These are phyloP conservation scores for Tulasnella sp. DNA, from an alignment of 768 basidiomycete genomes.

Conservation along the genomic window DNA sequence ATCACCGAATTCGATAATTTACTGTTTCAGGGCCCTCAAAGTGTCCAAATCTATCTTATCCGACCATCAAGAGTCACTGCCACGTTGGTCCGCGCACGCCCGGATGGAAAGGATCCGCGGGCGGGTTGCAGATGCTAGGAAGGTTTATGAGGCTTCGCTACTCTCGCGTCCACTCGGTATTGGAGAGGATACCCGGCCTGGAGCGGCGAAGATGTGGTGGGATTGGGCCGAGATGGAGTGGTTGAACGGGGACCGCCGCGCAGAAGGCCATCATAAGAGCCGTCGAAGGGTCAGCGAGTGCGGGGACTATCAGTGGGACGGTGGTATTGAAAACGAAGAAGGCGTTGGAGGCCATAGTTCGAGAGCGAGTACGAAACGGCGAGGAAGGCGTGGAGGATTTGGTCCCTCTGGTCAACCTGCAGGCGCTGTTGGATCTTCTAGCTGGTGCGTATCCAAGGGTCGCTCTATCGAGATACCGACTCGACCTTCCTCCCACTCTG, in stretches of 20 bases:
- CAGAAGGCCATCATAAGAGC: constrained; percentile 43
- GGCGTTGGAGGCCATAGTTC: too few species aligned
- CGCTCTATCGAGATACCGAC: not conserved
- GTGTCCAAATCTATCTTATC: constrained; percentile 55
- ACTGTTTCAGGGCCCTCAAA: constrained; percentile 46
- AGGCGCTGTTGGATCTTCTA: not conserved
- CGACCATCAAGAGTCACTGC: constrained; percentile 40
- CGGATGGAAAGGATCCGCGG: too few species aligned
- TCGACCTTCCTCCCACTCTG: not conserved
- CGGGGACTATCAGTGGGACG: too few species aligned
- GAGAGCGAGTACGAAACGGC: too few species aligned
- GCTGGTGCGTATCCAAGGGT: not conserved
- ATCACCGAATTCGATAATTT: constrained; percentile 1
- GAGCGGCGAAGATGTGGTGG: too few species aligned
- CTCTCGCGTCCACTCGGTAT: too few species aligned
- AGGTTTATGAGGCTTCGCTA: constrained; percentile 43
- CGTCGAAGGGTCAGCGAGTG: too few species aligned
- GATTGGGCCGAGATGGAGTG: constrained; percentile 81
- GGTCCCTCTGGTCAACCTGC: not conserved
- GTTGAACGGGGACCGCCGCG: constrained; percentile 42
- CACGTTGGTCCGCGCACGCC: constrained; percentile 64
- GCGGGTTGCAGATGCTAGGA: constrained; percentile 55
- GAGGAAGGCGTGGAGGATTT: too few species aligned
- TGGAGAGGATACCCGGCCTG: too few species aligned
- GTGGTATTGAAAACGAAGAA: too few species aligned